Base-by-base conservation (phyloP, 2,329 filamentous ascomycete genomes). In the Aspergillus hortae region DNA sequence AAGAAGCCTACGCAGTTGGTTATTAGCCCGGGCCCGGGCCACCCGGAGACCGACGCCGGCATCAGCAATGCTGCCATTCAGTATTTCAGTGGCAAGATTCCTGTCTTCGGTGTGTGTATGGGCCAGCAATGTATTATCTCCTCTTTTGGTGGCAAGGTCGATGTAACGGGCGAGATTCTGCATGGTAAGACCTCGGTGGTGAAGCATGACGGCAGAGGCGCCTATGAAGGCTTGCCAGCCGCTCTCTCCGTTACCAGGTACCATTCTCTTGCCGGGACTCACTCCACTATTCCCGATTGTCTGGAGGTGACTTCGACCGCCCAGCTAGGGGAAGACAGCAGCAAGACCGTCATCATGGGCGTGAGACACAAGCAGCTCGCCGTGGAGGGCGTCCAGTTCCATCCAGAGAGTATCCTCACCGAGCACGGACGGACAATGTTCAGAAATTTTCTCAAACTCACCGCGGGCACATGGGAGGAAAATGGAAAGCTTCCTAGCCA, bases 111-210 rank as follows among this genome's bases (percentile, higher is more conserved):
- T n/a, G 94, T 99, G 27, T 99, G 94, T 68, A 97, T 99, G 92
- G 94, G 94, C 61, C 87, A 96, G 85, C 94, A 99, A 78, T 99
- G 94, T 73, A 97, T 99, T 59, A 92, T 95, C 68, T 89, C 94
- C 49, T 86, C 90, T 30, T 97, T 95, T 66, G 94, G 94, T 44
- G 94, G 94, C 55, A 85, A 88, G 46, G 94, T 99, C 46, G 87
- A 87, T 67, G 92, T 90, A 53, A 95, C 94, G 9, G 94, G 94
- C 23, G 94, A 99, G 75, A 96, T 96, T 66, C 78, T 99, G 49
- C 94, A 99, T 67, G 94, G 94, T 63, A 99, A 99, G 77, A 99
- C 94, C 6, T 97, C 92, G 2, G 87, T 88, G 46, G 78, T 99
- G 65, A 83, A 84, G 38, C 94, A 99, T 72, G 94, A 99, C 69